These are phyloP conservation scores for Trichoderma aggressivum DNA, from an alignment of 2,329 filamentous ascomycete genomes.

Conservation along the genomic window DNA sequence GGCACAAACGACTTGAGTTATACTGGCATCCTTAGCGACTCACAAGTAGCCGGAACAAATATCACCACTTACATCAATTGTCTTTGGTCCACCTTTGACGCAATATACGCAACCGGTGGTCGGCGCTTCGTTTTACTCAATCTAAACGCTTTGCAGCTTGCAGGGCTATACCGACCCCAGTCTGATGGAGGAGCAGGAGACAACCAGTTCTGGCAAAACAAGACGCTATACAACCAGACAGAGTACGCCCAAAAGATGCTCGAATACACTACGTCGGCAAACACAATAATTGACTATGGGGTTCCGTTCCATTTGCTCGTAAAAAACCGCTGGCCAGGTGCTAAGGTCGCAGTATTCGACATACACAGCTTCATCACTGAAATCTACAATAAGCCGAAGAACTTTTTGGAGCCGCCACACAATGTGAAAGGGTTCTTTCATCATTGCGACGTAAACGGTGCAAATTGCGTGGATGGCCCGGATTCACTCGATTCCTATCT, in stretches of 20 bases:
- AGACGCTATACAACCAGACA: slow-evolving; percentile 45
- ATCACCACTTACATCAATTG: slow-evolving; percentile 66
- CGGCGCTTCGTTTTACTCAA: slow-evolving; percentile 73
- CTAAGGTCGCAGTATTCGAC: slow-evolving; percentile 64
- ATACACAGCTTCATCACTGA: slow-evolving; percentile 62
- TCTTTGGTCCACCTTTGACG: slow-evolving; percentile 60
- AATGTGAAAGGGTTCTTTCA: slow-evolving; percentile 59
- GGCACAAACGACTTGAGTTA: slow-evolving; percentile 75
- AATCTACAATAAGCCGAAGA: slow-evolving; percentile 57
- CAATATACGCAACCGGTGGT: slow-evolving; percentile 62
- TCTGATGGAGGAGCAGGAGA: slow-evolving; percentile 17
- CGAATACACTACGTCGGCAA: slow-evolving; percentile 48
- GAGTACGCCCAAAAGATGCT: slow-evolving; percentile 44
- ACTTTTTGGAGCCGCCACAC: slow-evolving; percentile 62
- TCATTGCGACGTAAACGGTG: slow-evolving; percentile 41
- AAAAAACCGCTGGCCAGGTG: slow-evolving; percentile 51
- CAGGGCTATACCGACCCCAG: slow-evolving; percentile 57
- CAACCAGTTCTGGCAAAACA: slow-evolving; percentile 44
- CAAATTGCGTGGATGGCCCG: not conserved
- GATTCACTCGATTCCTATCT: not conserved
- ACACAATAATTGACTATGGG: slow-evolving; percentile 48
- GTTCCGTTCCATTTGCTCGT: slow-evolving; percentile 44
- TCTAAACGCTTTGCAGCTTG: slow-evolving; percentile 60
- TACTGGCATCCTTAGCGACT: slow-evolving; percentile 62
- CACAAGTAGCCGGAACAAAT: slow-evolving; percentile 55